Percentiles rank a stretch among this genome's conserved stretches.
Conservation (phyloP, 108 stramenopile genomes). For the Nannochloropsis oceanica region DNA sequence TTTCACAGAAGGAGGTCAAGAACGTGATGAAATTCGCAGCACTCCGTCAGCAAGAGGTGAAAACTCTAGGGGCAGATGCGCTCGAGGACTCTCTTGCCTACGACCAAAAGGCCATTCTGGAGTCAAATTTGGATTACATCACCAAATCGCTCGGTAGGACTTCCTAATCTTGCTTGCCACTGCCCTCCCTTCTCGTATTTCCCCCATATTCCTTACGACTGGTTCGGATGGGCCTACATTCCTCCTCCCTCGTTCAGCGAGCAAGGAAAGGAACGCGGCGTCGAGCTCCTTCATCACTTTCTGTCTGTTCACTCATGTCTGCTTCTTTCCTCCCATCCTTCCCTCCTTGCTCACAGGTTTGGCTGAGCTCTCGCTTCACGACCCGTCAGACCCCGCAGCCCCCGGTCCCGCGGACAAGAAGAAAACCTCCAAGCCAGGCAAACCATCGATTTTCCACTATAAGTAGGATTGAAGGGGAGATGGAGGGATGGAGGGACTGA, state of each 20-base stretch:
- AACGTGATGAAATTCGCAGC: no score
- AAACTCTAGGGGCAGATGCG: no score
- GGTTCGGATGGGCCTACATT: slow-evolving; percentile 39
- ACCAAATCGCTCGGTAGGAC: neutral
- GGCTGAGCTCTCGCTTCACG: neutral
- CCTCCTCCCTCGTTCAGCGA: neutral
- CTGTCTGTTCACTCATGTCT: neutral
- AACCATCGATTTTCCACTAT: slow-evolving; percentile 9
- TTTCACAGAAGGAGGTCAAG: no score
- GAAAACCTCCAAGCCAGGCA: slow-evolving; percentile 12
- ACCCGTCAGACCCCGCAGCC: neutral
- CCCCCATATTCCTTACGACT: slow-evolving; percentile 51
- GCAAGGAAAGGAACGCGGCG: neutral
- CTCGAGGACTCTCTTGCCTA: no score
- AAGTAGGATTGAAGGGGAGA: neutral
- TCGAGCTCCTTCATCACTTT: neutral
- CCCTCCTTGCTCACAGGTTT: slow-evolving; percentile 1
- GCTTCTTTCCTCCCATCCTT: neutral
- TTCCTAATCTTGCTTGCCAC: neutral
- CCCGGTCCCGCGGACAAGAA: slow-evolving; percentile 7
- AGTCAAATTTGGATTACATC: slow-evolving; percentile 41
- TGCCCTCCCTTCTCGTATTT: slow-evolving; percentile 57
- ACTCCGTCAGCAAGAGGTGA: no score
- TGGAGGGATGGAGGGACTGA: neutral
- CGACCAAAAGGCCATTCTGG: slow-evolving; percentile 45